Percentiles rank a stretch among this genome's conserved stretches.
phyloP scores from a whole-genome alignment of 768 basidiomycete species.

The Serendipita sp. region DNA sequence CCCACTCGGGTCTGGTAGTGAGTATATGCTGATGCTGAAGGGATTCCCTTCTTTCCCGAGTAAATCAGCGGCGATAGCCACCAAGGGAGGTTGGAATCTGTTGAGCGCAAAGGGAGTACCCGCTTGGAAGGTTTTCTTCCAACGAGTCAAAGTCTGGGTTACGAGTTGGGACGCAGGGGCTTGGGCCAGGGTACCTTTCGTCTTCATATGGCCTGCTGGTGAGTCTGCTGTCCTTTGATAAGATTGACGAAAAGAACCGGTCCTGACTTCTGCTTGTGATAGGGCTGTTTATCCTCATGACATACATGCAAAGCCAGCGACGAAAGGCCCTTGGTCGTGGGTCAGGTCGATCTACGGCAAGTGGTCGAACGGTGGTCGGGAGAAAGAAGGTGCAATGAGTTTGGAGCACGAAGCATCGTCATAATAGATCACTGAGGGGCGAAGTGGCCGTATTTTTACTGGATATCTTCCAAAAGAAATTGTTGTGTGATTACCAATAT shows the following conservation, averaged over 20 bases:
- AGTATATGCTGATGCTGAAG: conserved; percentile 52
- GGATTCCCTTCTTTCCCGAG: conserved; percentile 50
- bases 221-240: neutral
- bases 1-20: conserved; percentile 78
- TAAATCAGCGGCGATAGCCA: conserved; percentile 7
- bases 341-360: neutral
- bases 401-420: no score
- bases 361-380: neutral
- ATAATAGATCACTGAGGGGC: no score
- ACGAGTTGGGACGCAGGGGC: neutral
- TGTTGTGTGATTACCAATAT: no score
- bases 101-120: neutral
- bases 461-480: no score
- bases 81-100: neutral
- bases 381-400: neutral
- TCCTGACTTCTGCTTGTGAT: conserved; percentile 9
- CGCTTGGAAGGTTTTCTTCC: conserved; percentile 8
- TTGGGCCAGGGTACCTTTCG: neutral
- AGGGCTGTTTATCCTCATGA: conserved; percentile 1
- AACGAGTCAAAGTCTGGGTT: neutral
- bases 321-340: conserved; percentile 31
- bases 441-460: no score
- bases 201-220: conserved; percentile 1
- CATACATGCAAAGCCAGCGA: conserved; percentile 41
- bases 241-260: conserved; percentile 5